Evolutionary conservation across 345 rosid species (phyloP), one percentile per base, ranked within the genome.

Genomic region (Isatis tinctoria): DNA sequence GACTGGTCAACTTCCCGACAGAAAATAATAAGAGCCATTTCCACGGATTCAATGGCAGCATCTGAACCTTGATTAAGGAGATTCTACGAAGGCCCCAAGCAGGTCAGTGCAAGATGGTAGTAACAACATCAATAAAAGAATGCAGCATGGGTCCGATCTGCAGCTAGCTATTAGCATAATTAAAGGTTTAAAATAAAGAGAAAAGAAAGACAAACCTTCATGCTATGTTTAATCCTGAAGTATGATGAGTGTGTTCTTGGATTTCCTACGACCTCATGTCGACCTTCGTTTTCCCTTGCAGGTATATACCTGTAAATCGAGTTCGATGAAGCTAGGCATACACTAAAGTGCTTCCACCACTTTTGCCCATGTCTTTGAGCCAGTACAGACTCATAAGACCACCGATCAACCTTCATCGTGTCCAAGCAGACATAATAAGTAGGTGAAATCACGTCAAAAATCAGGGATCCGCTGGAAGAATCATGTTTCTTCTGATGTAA

Each of bases 351-450:
- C 84, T 84, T 95, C 82, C 68, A 78, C 99, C 97, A 92, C 76
- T 79, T 69, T 44, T 81, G 83, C 68, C 83, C 89, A 51, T 74
- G 80, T 72, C 69, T 85, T 85, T 70, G 71, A 65, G 91, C 78
- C 41, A 83, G 75, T 79, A 81, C 58, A 66, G 93, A 83, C 74
- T 77, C 74, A 61, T 67, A 74, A 59, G 88, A 69, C 75, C 60
- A 80, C 60, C 84, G 60, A 74, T 82, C 84, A 44, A 85, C 85
- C 87, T 82, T 90, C 73, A 95, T 71, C 36, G 80, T 70, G 83
- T 95, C 97, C 76, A 90, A 83, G 75, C 85, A 82, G 77, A 92
- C 93, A 47, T 85, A 44, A 81, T 95, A 95, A 59, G 87, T 88
- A 62, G 96, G 98, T 41, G 83, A 82, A 75, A 47, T 53, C 78